These are phyloP conservation scores for Psilocybe subaeruginosa DNA, from an alignment of 768 basidiomycete genomes.

Conservation along the genomic window DNA sequence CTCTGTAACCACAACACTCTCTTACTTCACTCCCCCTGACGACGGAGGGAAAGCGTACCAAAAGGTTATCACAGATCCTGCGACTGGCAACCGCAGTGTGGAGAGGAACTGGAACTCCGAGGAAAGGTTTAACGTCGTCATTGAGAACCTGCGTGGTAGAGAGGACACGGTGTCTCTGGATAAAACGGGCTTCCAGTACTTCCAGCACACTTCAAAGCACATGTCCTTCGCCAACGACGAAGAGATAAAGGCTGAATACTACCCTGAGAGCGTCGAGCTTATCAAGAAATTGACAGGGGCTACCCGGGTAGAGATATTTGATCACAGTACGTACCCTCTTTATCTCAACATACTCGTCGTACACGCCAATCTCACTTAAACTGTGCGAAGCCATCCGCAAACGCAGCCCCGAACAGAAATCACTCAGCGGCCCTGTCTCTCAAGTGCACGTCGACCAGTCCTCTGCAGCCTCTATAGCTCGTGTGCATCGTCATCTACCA, in stretches of 20 bases:
- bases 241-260: constrained; percentile 58
- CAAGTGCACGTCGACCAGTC: constrained; percentile 60
- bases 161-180: constrained; percentile 49
- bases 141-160: constrained; percentile 59
- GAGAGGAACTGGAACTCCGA: constrained; percentile 35
- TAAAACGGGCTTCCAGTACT: constrained; percentile 54
- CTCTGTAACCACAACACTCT: constrained; percentile 21
- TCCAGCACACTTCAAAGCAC: constrained; percentile 41
- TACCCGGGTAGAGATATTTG: constrained; percentile 57
- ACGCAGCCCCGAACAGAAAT: constrained; percentile 35
- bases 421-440: constrained; percentile 35
- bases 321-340: constrained; percentile 54
- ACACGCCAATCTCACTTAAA: background rate
- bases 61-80: constrained; percentile 34
- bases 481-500: constrained; percentile 56
- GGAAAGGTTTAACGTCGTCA: constrained; percentile 31
- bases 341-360: background rate
- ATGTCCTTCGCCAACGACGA: constrained; percentile 52
- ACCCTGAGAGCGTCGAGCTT: constrained; percentile 60
- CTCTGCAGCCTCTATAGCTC: constrained; percentile 39
- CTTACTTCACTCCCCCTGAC: constrained; percentile 39
- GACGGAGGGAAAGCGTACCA: constrained; percentile 44
- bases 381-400: constrained; percentile 47
- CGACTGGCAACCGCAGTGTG: constrained; percentile 31
- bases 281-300: constrained; percentile 66